phyloP scores from a whole-genome alignment of 1,284 basidiomycete genomes.

The Irpex lacteus region DNA sequence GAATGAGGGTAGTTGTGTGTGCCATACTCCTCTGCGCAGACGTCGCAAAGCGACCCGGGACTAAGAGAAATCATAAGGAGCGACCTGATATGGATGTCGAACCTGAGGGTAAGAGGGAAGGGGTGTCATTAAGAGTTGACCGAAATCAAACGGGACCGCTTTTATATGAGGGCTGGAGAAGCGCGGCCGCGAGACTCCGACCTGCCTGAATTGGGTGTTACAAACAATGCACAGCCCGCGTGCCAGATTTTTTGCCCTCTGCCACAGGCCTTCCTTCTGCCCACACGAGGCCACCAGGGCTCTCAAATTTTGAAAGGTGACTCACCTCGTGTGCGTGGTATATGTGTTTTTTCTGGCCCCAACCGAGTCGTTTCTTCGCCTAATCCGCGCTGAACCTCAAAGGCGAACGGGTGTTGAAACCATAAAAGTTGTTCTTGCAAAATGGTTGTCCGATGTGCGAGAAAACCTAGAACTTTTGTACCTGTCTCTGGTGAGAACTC shows the following conservation, averaged over 20 bases:
- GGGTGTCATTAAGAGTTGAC: slow-evolving; percentile 27
- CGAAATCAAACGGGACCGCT: slow-evolving; percentile 26
- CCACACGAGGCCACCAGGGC: slow-evolving; percentile 16
- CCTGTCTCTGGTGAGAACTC: slow-evolving; percentile 16
- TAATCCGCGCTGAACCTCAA: slow-evolving; percentile 16
- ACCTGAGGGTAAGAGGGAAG: slow-evolving; percentile 26
- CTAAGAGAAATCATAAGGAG: slow-evolving; percentile 69
- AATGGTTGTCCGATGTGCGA: slow-evolving; percentile 8
- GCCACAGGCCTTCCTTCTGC: slow-evolving; percentile 12
- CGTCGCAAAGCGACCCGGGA: slow-evolving; percentile 79
- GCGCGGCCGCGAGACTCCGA: slow-evolving; percentile 14
- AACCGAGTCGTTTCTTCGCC: slow-evolving; percentile 20
- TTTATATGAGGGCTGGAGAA: slow-evolving; percentile 23
- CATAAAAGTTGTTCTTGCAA: slow-evolving; percentile 22
- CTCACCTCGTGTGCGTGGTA: slow-evolving; percentile 8
- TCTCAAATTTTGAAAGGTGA: background rate
- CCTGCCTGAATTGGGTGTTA: slow-evolving; percentile 14
- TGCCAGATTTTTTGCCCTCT: slow-evolving; percentile 19
- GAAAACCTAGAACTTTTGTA: slow-evolving; percentile 2
- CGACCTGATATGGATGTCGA: slow-evolving; percentile 24
- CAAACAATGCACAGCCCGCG: slow-evolving; percentile 20
- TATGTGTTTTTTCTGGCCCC: slow-evolving; percentile 11
- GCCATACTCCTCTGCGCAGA: slow-evolving; percentile 80
- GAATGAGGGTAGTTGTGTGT: slow-evolving; percentile 70
- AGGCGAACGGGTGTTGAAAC: slow-evolving; percentile 21